Percentiles rank a stretch among this genome's conserved stretches.
phyloP scores from a whole-genome alignment of 2,329 filamentous ascomycete species.

The Fusarium sp. region DNA sequence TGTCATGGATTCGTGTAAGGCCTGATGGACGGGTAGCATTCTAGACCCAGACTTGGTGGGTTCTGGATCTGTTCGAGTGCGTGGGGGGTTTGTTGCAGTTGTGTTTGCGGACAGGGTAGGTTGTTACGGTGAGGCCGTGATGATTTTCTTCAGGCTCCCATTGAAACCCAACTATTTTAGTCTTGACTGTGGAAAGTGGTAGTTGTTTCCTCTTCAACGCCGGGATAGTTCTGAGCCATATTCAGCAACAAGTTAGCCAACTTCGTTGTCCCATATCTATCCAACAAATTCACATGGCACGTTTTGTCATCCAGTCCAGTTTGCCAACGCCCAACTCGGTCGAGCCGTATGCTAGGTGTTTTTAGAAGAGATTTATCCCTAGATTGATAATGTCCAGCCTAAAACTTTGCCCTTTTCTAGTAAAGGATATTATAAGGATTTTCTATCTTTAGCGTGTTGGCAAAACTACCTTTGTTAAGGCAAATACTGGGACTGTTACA shows the following conservation, averaged over 20 bases:
- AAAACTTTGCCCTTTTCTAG: neutral
- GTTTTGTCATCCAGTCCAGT: neutral
- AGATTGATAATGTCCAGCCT: too few relatives aligned
- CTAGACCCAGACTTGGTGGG: neutral
- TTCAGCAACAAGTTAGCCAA: neutral
- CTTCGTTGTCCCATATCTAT: neutral
- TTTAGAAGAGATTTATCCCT: neutral
- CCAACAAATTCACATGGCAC: neutral
- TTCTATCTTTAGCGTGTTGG: neutral
- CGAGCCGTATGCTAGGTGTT: neutral
- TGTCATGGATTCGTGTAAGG: constrained; percentile 1
- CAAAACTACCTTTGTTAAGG: neutral
- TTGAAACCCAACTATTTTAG: neutral
- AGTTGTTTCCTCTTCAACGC: too few relatives aligned
- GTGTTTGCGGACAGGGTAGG: neutral
- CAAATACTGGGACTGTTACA: neutral
- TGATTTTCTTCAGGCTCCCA: neutral
- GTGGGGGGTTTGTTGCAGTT: neutral
- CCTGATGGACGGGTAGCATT: neutral
- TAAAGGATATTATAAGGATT: neutral
- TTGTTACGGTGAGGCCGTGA: neutral
- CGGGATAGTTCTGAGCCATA: too few relatives aligned
- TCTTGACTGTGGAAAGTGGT: too few relatives aligned
- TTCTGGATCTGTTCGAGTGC: neutral
- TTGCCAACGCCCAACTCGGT: neutral